Percentiles rank a stretch among this genome's conserved stretches.
Evolutionary conservation across 1,284 basidiomycete species (phyloP).

Genomic region (Naganishia cerealis): DNA sequence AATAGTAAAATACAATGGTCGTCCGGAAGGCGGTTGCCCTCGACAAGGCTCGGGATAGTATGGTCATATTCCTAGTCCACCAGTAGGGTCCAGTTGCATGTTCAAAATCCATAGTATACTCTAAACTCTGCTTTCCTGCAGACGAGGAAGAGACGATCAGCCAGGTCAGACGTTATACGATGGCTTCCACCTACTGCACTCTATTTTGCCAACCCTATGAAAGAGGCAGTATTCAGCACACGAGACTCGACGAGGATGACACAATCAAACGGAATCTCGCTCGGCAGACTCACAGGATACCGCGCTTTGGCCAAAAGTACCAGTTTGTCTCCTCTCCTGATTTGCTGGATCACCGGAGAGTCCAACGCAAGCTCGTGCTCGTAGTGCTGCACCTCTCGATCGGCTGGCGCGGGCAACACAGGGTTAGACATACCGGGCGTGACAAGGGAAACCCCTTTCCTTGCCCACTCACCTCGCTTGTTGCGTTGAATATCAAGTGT

Average conservation of each 20-base stretch:
- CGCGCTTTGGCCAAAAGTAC: slow-evolving; percentile 28
- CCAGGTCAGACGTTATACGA: neutral
- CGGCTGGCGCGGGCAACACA: slow-evolving; percentile 1
- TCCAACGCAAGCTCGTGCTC: slow-evolving; percentile 13
- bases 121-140: slow-evolving; percentile 13
- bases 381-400: slow-evolving; percentile 14
- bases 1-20: neutral
- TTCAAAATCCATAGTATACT: slow-evolving; percentile 23
- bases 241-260: neutral
- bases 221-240: neutral
- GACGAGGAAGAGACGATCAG: neutral
- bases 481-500: slow-evolving; percentile 28
- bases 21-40: neutral
- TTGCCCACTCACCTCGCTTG: slow-evolving; percentile 17
- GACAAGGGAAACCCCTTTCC: neutral
- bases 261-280: neutral
- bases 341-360: slow-evolving; percentile 20
- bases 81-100: neutral
- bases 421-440: neutral
- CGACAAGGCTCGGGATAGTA: neutral
- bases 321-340: slow-evolving; percentile 27
- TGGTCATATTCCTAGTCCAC: neutral
- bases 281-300: slow-evolving; percentile 11
- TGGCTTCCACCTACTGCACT: slow-evolving; percentile 25
- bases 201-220: slow-evolving; percentile 32